These are phyloP conservation scores for Mortierella sp. DNA, from an alignment of 371 early-diverging fungal species.

Conservation along the genomic window DNA sequence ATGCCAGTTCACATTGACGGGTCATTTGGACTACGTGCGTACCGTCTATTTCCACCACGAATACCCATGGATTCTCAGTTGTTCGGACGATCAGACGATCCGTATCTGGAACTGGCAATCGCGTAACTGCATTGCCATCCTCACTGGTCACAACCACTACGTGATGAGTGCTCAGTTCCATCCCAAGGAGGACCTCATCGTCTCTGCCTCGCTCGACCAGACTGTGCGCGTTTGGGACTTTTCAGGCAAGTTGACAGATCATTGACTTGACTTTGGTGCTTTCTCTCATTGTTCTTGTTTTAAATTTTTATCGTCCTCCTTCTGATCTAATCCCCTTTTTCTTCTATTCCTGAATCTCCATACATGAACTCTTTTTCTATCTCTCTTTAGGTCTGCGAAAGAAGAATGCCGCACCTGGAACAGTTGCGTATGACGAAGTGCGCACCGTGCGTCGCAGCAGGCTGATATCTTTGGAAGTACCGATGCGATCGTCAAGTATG, in stretches of 20 bases:
- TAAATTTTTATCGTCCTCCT: not conserved
- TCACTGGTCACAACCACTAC: slow-evolving; percentile 99
- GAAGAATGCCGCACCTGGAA: slow-evolving; percentile 75
- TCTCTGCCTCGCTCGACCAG: slow-evolving; percentile 98
- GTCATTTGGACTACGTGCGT: slow-evolving; percentile 99
- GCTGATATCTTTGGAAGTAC: slow-evolving; percentile 94
- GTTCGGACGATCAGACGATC: slow-evolving; percentile 99
- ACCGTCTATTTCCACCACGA: slow-evolving; percentile 99
- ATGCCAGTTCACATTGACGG: slow-evolving; percentile 95
- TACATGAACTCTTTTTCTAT: slow-evolving; percentile 8
- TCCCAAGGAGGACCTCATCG: slow-evolving; percentile 94
- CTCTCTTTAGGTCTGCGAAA: slow-evolving; percentile 81
- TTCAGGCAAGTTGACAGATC: slow-evolving; percentile 67
- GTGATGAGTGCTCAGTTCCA: slow-evolving; percentile 99
- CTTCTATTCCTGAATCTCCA: not conserved
- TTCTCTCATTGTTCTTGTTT: not conserved
- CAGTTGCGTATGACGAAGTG: slow-evolving; percentile 70
- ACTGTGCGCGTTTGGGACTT: slow-evolving; percentile 99
- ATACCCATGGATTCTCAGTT: slow-evolving; percentile 97
- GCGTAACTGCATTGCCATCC: slow-evolving; percentile 95
- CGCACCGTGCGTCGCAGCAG: slow-evolving; percentile 65
- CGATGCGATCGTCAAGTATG: slow-evolving; percentile 97
- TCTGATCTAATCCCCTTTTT: not conserved
- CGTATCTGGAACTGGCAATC: slow-evolving; percentile 99
- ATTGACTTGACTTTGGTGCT: not conserved